A percentile compares a stretch with the other conserved stretches of the same genome.
Evolutionary conservation across 2,329 filamentous ascomycete species (phyloP).

Genomic region (Botryosphaeria dothidea): DNA sequence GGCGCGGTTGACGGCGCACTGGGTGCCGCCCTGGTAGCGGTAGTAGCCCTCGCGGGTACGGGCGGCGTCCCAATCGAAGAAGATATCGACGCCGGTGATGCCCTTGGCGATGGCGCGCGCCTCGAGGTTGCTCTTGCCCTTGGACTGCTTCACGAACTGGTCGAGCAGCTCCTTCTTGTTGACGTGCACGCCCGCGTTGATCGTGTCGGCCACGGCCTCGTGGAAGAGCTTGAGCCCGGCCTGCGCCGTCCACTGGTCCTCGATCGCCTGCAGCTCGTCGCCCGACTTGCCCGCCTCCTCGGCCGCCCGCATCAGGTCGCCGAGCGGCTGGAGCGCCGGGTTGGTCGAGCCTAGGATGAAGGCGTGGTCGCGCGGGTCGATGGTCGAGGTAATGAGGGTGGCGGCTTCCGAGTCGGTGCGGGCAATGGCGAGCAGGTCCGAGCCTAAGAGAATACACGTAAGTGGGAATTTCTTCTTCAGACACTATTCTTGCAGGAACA

Average conservation of each 20-base stretch:
- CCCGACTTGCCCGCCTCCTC: conserved; percentile 81
- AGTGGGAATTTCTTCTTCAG: background rate
- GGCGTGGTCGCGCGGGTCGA: conserved; percentile 90
- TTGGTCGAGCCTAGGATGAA: conserved; percentile 94
- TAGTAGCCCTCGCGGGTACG: conserved; percentile 95
- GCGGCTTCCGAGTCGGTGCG: conserved; percentile 97
- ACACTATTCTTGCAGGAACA: background rate
- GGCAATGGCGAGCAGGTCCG: conserved; percentile 85
- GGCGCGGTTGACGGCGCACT: conserved; percentile 87
- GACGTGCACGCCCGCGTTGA: conserved; percentile 66
- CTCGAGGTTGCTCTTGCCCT: conserved; percentile 85
- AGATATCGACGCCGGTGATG: conserved; percentile 76
- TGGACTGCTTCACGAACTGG: conserved; percentile 66
- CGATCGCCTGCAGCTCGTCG: conserved; percentile 80
- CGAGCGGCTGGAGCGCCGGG: conserved; percentile 76
- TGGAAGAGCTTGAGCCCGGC: conserved; percentile 86
- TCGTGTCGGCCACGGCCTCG: conserved; percentile 82
- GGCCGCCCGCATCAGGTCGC: conserved; percentile 86
- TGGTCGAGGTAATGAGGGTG: conserved; percentile 93
- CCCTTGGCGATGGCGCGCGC: conserved; percentile 76
- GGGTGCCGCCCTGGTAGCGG: conserved; percentile 85
- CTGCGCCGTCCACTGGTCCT: conserved; percentile 81
- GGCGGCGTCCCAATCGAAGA: conserved; percentile 94
- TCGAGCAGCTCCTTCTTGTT: conserved; percentile 69
- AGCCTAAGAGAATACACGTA: conserved; percentile 50